These are phyloP conservation scores for Areca catechu DNA, from an alignment of 176 grass and related monocot genomes.

Conservation along the genomic window DNA sequence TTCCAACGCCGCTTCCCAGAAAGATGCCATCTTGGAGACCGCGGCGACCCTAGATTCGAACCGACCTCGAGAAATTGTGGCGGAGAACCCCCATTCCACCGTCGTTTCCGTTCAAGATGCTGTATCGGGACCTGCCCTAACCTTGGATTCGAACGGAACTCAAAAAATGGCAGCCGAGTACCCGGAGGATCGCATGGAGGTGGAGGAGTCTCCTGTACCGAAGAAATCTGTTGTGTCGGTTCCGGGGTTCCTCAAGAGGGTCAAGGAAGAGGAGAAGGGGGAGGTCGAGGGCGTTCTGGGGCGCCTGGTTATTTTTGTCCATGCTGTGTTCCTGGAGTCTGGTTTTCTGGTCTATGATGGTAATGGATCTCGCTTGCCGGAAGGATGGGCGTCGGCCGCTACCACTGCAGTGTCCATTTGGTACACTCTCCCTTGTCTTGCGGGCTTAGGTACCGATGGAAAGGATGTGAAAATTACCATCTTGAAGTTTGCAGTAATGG, in stretches of 20 bases:
- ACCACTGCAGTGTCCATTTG: slow-evolving; percentile 22
- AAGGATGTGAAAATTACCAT: slow-evolving; percentile 37
- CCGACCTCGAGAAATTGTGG: background rate
- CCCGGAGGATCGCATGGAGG: slow-evolving; percentile 9
- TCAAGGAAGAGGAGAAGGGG: no score
- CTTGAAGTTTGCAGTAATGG: slow-evolving; percentile 50
- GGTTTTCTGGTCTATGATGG: no score
- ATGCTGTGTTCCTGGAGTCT: no score
- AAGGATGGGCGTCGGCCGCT: slow-evolving; percentile 25
- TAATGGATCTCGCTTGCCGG: no score
- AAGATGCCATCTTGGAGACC: background rate
- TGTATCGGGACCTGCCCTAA: background rate
- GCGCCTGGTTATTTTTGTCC: no score
- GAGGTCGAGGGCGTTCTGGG: no score
- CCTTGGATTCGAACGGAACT: background rate
- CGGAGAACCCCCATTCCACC: background rate
- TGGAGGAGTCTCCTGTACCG: background rate
- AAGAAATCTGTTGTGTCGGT: no score
- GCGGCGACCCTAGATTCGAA: background rate
- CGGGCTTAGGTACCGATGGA: background rate
- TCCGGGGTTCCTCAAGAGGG: no score
- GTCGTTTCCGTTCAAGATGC: background rate
- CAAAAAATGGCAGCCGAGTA: no score
- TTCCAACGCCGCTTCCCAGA: no score
- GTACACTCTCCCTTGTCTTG: slow-evolving; percentile 44